phyloP scores from a whole-genome alignment of 129 eudicot species.

The Flaveria robusta region DNA sequence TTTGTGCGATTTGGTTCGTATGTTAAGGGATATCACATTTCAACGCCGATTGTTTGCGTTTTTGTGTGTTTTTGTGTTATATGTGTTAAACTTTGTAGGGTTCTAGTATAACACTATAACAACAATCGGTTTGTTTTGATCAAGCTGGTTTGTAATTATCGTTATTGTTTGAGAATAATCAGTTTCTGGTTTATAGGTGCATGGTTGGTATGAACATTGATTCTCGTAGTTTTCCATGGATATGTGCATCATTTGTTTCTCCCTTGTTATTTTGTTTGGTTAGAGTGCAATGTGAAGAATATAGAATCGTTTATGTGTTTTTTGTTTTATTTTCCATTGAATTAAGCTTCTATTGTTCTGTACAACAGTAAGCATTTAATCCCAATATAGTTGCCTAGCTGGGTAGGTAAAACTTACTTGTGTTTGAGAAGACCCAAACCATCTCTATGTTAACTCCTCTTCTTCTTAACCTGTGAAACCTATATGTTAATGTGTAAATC shows the following conservation, averaged over 20 bases:
- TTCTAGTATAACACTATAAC: background rate
- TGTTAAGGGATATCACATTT: background rate
- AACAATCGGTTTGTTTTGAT: background rate
- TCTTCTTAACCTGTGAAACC: background rate
- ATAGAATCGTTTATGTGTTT: background rate
- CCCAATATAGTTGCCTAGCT: background rate
- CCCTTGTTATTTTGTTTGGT: constrained; percentile 7
- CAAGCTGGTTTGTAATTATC: background rate
- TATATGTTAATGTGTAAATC: background rate
- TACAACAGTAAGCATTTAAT: background rate
- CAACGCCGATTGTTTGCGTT: constrained; percentile 1
- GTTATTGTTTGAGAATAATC: background rate
- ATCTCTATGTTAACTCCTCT: too few relatives aligned
- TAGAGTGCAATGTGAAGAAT: constrained; percentile 13
- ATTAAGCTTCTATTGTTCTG: background rate
- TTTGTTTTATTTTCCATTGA: background rate
- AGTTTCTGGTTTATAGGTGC: background rate
- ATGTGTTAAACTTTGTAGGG: constrained; percentile 7
- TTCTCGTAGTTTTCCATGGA: constrained; percentile 23
- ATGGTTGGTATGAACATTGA: constrained; percentile 19
- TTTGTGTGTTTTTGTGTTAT: background rate
- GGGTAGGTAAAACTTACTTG: background rate
- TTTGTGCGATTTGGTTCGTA: constrained; percentile 4
- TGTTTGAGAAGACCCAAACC: too few relatives aligned
- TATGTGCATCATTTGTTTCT: constrained; percentile 5